Base-by-base conservation (phyloP, 306 rosid species). In the Hippophae rhamnoides region DNA sequence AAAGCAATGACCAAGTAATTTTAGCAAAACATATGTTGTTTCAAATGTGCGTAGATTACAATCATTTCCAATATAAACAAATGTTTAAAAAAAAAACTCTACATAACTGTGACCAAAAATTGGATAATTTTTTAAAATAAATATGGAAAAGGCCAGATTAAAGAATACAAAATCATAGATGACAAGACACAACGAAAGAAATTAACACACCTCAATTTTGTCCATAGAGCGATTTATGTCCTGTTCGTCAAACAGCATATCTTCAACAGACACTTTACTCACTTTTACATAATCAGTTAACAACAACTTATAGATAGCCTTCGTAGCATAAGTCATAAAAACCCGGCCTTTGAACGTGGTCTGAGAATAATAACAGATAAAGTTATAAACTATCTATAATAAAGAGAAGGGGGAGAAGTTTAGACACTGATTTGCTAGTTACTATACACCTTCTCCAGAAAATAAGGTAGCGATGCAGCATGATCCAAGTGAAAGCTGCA, bases 211-310 rank as follows among this genome's bases (percentile, higher is more conserved):
- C 96, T 92, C 98, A 72, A 92, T 87, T 73, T 81, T 92, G 61
- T 92, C 96, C 98, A 87, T 92, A 70, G 96, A 92, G 57, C 95
- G 87, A 66, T 81, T 83, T 69, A 90, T 90, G 76, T 90, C 98
- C 23, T 90, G 94, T 59, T 90, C 96, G 43, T 87, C 78, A 18
- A 49, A 87, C 58, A 90, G 69, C 96, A 87, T 87, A 65, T 90
- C 98, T 73, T 90, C 96, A 50, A 90, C 82, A 26, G 98, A 85
- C 59, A 90, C 81, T 71, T 87, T 90, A 68, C 98, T 90, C 74
- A 90, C 98, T 85, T 87, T 90, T 26, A 90, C 81, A 54, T 65
- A 90, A 75, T 90, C 98, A 0, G 92, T 79, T 67, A 90, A 64
- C 63, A 90, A 84, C 70, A 90, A 66, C 76, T 83, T 87, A 81